Percentiles rank a stretch among this genome's conserved stretches.
These are phyloP conservation scores for Monilinia laxa DNA, from an alignment of 2,329 filamentous ascomycete genomes.

Conservation along the genomic window DNA sequence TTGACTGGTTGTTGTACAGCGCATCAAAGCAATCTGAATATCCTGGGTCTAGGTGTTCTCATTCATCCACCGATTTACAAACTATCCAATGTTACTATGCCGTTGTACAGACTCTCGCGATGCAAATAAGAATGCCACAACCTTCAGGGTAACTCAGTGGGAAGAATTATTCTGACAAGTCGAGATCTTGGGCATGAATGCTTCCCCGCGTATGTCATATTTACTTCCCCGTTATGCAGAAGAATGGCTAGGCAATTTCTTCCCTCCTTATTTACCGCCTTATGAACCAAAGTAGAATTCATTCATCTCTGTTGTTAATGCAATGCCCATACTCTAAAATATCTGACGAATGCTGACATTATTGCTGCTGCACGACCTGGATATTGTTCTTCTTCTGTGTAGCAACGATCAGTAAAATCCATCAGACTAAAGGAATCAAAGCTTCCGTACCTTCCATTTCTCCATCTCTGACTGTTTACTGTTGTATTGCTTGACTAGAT, in stretches of 20 bases:
- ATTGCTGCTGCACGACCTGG: conserved; percentile 76
- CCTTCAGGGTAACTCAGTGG: conserved; percentile 23
- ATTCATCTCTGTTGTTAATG: conserved; percentile 30
- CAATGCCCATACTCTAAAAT: conserved; percentile 30
- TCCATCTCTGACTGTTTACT: conserved; percentile 91
- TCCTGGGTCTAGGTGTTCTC: conserved; percentile 2
- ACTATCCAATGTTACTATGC: conserved; percentile 28
- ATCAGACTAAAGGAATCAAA: conserved; percentile 7
- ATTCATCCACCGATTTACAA: conserved; percentile 10
- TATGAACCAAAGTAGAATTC: conserved; percentile 30
- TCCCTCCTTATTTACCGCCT: conserved; percentile 32
- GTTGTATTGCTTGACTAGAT: conserved; percentile 96
- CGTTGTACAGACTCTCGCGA: conserved; percentile 33
- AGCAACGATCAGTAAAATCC: conserved; percentile 27
- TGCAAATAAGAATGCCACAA: conserved; percentile 26
- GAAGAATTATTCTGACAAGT: conserved; percentile 19
- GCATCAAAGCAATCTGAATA: conserved; percentile 43
- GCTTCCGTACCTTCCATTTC: conserved; percentile 83
- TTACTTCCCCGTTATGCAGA: conserved; percentile 27
- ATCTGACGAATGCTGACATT: conserved; percentile 25
- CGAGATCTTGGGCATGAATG: conserved; percentile 32
- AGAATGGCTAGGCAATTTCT: conserved; percentile 11
- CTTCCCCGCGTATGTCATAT: conserved; percentile 32
- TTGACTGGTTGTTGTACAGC: conserved; percentile 50
- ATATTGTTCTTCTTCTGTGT: conserved; percentile 84